Base-by-base conservation (phyloP, 2,329 filamentous ascomycete genomes). In the Coleophoma crateriformis region DNA sequence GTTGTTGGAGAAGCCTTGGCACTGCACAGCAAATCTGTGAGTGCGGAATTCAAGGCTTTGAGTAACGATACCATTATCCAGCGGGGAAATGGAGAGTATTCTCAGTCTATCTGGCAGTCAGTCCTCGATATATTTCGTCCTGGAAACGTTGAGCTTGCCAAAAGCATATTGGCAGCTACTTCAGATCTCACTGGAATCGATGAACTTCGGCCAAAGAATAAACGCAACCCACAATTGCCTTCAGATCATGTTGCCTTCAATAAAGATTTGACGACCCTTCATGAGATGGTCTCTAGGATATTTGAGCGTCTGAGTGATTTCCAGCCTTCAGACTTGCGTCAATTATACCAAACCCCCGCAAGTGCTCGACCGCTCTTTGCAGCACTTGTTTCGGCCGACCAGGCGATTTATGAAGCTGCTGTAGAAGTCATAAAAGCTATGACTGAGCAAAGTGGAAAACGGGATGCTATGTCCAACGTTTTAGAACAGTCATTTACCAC, bases 341-440 rank as follows among this genome's bases (percentile, higher is more conserved):
- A 78, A 20, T 70, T 97, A 11, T 89, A 88, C 60, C 74, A 79
- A 47, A 82, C 85, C 50, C 77, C 80, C 17, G 72, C 82, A 39
- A 84, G 84, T 7, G 86, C 88, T 52, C 82, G 85, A 56, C 82
- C 88, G 35, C 77, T 96, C 39, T 82, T 96, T 42, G 85, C 86
- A 4, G 78, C 89, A 15, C 80, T 96, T 7, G 83, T 96, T 49
- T 90, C 90, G 40, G 88, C 89, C 14, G 85, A 95, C 57, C 75
- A 87, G 49, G 78, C 84, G 50, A 84, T 94, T 33, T 90, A 89
- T 53, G 85, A 91, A 63, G 86, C 88, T 14, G 85, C 88, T 1
- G 79, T 91, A 7, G 87, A 90, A 57, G 72, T 97, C 27, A 78
- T 97, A 56, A 96, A 96, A 67, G 82, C 82, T 34, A 81, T 92